Evolutionary conservation across 2,329 filamentous ascomycete genomes (phyloP), one percentile per base, ranked within the genome.

Genomic region (Bisporella sp.): DNA sequence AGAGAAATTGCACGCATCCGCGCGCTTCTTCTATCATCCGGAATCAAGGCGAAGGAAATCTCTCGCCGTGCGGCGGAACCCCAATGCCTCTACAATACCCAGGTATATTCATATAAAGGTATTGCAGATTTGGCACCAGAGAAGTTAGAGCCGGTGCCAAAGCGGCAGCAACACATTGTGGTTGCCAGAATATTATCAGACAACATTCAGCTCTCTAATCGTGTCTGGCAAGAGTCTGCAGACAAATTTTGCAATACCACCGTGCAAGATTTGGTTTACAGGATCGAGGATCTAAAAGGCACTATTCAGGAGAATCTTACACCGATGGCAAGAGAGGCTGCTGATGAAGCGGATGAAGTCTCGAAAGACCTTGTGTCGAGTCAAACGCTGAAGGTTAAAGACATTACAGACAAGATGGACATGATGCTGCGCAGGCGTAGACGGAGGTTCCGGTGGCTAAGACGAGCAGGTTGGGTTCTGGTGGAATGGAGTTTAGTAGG

Each of bases 1-100:
- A 79, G 80, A n/a, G 92, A 96, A 59, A 78, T 95, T 48, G 86
- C 87, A 12, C 83, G 89, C n/a, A 76, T 91, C 2, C 79, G 82
- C 51, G 80, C 89, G 1, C 74, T 95, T 6, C 79, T 96, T 40
- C 73, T 95, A 28, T 87, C 84, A 55, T 89, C 89, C 0, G 91
- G 90, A n/a, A 84, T 96, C 62, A 95, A 95, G 69, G 91, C 92
- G 0, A 83, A 83, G 61, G 88, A 93, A 62, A 87, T 96, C 49
- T 75, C 76, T 31, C 78, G 82, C 4, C 79, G 85, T 44, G 82
- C 85, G 4, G 55, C 53, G 12, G 64, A 64, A 45, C 45, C 52
- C n/a, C 53, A 56, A 39, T 58, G 64, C 42, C 47, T 66, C 4
- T 48, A 47, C 29, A 51, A 44, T 9, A 48, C 55, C 1, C 46